These are phyloP conservation scores for Sporothrix sp. DNA, from an alignment of 2,329 filamentous ascomycete species.

Conservation along the genomic window DNA sequence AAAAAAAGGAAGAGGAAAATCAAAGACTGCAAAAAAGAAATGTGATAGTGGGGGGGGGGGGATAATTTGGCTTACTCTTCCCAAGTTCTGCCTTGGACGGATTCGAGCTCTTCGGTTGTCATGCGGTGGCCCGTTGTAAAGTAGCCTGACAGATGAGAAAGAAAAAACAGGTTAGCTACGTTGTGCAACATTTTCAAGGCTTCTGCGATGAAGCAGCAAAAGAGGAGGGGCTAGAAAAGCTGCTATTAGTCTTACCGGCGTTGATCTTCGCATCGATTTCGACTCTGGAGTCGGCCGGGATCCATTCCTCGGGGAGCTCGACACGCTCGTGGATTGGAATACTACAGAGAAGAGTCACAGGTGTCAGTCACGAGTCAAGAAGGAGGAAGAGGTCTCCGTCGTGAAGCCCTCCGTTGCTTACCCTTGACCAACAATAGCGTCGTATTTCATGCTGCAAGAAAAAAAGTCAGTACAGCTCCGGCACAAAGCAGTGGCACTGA, in stretches of 20 bases:
- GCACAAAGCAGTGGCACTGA: neutral
- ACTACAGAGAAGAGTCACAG: constrained; percentile 26
- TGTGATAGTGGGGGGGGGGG: no score
- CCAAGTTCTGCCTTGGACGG: constrained; percentile 85
- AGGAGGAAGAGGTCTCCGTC: neutral
- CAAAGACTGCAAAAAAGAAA: neutral
- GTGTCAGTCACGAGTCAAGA: neutral
- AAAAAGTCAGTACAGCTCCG: neutral
- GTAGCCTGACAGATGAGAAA: constrained; percentile 36
- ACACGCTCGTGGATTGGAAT: constrained; percentile 84
- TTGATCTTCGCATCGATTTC: constrained; percentile 99
- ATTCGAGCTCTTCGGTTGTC: constrained; percentile 74
- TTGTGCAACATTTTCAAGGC: neutral
- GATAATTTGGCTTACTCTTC: constrained; percentile 60
- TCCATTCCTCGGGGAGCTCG: constrained; percentile 86
- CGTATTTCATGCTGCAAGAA: constrained; percentile 66
- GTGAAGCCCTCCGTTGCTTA: constrained; percentile 26
- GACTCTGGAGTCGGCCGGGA: constrained; percentile 89
- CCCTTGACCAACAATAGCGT: constrained; percentile 78
- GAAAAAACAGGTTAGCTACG: neutral
- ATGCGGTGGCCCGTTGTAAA: constrained; percentile 85
- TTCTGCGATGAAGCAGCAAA: no score
- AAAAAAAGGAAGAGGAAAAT: no score
- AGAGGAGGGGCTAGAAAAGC: no score
- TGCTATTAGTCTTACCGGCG: constrained; percentile 55